These are phyloP conservation scores for Linnemannia exigua DNA, from an alignment of 192 early-diverging fungal genomes.

Conservation along the genomic window DNA sequence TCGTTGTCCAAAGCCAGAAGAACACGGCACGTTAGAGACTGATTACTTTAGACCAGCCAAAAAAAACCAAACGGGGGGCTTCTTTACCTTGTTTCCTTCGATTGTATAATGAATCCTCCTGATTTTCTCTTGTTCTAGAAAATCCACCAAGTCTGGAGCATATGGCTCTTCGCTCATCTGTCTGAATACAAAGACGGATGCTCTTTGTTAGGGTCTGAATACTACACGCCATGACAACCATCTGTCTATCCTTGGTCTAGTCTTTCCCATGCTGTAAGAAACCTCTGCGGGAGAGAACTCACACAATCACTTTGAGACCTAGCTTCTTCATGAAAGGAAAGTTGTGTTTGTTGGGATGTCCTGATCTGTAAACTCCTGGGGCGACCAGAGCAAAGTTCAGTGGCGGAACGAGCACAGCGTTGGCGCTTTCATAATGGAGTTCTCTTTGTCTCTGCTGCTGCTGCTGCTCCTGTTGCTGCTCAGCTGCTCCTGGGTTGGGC, in stretches of 20 bases:
- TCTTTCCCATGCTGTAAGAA: not conserved
- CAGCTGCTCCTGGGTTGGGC: not conserved
- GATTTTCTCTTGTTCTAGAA: constrained; percentile 80
- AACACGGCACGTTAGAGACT: no score
- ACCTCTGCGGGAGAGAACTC: constrained; percentile 25
- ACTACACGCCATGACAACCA: no score
- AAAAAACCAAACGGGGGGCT: not conserved
- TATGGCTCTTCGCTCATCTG: constrained; percentile 75
- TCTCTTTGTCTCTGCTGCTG: constrained; percentile 42
- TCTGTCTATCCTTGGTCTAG: no score
- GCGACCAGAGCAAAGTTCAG: constrained; percentile 97
- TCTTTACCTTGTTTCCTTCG: constrained; percentile 87
- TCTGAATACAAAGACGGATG: constrained; percentile 32
- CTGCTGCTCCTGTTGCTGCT: constrained; percentile 17
- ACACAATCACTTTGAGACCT: constrained; percentile 90
- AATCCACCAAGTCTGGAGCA: constrained; percentile 80
- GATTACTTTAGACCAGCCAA: not conserved
- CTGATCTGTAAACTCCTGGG: constrained; percentile 93
- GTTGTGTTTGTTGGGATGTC: constrained; percentile 92
- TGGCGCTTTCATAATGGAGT: constrained; percentile 57
- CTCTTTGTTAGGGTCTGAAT: not conserved
- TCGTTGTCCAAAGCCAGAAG: not conserved
- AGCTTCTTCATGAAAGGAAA: constrained; percentile 92
- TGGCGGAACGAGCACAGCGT: constrained; percentile 84
- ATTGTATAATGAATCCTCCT: constrained; percentile 85